Evolutionary conservation across 148 eudicot species (phyloP).

Genomic region (Heliosperma pusillum): DNA sequence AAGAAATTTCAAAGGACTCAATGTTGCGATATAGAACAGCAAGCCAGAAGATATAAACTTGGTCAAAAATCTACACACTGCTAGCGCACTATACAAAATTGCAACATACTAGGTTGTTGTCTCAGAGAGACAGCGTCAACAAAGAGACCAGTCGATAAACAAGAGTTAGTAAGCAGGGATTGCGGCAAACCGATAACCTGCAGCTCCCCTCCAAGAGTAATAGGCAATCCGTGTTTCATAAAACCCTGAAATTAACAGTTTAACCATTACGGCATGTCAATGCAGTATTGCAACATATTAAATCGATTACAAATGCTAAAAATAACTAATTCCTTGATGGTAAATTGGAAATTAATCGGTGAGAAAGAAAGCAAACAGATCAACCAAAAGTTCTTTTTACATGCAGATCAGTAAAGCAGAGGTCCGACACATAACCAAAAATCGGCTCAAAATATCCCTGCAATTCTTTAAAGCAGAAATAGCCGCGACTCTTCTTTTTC

Average conservation of each 20-base stretch:
- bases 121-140: neutral
- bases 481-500: neutral
- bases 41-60: neutral
- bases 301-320: neutral
- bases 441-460: neutral
- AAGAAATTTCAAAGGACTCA: neutral
- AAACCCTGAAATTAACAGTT: constrained; percentile 57
- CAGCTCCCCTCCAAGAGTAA: constrained; percentile 97
- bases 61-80: neutral
- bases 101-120: neutral
- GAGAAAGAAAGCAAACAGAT: neutral
- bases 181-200: constrained; percentile 79
- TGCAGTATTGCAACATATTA: neutral
- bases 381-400: neutral
- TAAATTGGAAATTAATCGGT: no score
- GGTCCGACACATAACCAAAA: neutral
- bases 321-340: no score
- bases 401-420: neutral
- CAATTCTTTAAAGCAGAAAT: neutral
- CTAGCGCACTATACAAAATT: neutral
- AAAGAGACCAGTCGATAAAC: neutral
- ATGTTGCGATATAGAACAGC: neutral
- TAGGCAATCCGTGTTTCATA: constrained; percentile 95
- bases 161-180: constrained; percentile 72
- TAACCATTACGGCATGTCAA: neutral